Evolutionary conservation across 352 stramenopile genomes (phyloP).

Genomic region (Globisporangium yorkense): DNA sequence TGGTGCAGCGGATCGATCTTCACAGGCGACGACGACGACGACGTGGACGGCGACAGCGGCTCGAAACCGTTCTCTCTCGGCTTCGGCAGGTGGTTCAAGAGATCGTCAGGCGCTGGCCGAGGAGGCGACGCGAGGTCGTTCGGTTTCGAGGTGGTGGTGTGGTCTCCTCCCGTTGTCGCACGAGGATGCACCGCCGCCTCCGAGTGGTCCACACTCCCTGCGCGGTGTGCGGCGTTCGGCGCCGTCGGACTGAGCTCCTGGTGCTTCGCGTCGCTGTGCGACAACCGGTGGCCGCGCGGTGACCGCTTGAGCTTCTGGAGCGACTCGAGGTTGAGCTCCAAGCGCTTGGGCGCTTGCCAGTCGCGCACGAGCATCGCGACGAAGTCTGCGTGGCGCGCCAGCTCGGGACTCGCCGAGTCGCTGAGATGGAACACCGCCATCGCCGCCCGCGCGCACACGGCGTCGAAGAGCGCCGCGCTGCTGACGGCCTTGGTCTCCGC

Average conservation of each 20-base stretch:
- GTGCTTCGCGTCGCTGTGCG: slow-evolving; percentile 4
- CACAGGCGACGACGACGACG: slow-evolving; percentile 15
- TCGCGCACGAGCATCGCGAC: slow-evolving; percentile 34
- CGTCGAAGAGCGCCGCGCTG: slow-evolving; percentile 29
- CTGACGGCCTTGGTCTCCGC: slow-evolving; percentile 3
- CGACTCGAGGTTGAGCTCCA: slow-evolving; percentile 70
- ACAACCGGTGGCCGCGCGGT: slow-evolving; percentile 8
- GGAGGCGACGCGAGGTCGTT: neutral
- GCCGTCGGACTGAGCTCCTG: slow-evolving; percentile 6
- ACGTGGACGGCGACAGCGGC: too few relatives aligned
- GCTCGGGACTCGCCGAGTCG: slow-evolving; percentile 6
- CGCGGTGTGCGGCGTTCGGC: neutral
- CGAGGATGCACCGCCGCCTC: neutral
- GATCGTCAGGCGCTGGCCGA: neutral
- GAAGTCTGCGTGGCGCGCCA: slow-evolving; percentile 32
- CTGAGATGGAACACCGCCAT: slow-evolving; percentile 68
- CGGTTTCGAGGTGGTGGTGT: neutral
- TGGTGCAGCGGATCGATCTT: slow-evolving; percentile 30
- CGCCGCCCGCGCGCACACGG: slow-evolving; percentile 37
- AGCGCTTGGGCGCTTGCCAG: slow-evolving; percentile 54
- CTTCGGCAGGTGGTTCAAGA: slow-evolving; percentile 16
- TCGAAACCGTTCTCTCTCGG: slow-evolving; percentile 14
- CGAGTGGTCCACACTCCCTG: slow-evolving; percentile 1
- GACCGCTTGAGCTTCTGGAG: slow-evolving; percentile 39
- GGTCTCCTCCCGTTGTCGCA: neutral